Evolutionary conservation across 768 basidiomycete genomes (phyloP).

Genomic region (Collybia mongolica): DNA sequence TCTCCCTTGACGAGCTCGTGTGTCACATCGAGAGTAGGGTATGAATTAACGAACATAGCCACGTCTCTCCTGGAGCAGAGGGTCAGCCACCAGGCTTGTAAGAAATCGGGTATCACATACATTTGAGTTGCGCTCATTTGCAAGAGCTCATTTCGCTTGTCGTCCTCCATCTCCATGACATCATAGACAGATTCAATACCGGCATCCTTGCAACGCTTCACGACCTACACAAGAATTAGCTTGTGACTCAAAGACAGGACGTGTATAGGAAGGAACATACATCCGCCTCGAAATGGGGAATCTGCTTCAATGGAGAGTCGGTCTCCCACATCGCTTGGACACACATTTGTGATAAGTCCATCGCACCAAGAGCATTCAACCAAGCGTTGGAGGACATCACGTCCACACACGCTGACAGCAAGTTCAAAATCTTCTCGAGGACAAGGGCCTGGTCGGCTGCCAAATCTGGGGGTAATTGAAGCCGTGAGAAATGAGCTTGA

Average conservation of each 20-base stretch:
- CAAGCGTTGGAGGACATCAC: slow-evolving; percentile 98
- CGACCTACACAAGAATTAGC: slow-evolving; percentile 42
- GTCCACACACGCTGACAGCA: slow-evolving; percentile 93
- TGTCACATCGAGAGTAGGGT: slow-evolving; percentile 92
- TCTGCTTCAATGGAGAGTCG: slow-evolving; percentile 92
- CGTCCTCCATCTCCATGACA: slow-evolving; percentile 98
- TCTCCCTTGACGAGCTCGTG: slow-evolving; percentile 86
- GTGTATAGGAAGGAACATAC: slow-evolving; percentile 36
- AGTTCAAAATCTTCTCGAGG: slow-evolving; percentile 85
- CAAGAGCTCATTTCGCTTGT: slow-evolving; percentile 75
- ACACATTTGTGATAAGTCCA: slow-evolving; percentile 99
- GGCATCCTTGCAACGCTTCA: slow-evolving; percentile 82
- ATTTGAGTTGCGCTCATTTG: slow-evolving; percentile 86
- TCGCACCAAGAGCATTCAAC: slow-evolving; percentile 91
- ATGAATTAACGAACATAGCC: slow-evolving; percentile 94
- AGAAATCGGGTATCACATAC: slow-evolving; percentile 48
- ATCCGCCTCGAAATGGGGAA: slow-evolving; percentile 93
- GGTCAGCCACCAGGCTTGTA: slow-evolving; percentile 14
- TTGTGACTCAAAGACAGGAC: neutral
- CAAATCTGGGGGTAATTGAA: slow-evolving; percentile 90
- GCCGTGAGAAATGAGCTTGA: slow-evolving; percentile 94
- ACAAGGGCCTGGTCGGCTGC: slow-evolving; percentile 89
- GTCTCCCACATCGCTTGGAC: slow-evolving; percentile 98
- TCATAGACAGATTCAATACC: slow-evolving; percentile 92
- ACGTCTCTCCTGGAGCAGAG: slow-evolving; percentile 74